Percentiles rank a stretch among this genome's conserved stretches.
phyloP scores from a whole-genome alignment of 768 basidiomycete species.

The Rhizopogon roseolus region DNA sequence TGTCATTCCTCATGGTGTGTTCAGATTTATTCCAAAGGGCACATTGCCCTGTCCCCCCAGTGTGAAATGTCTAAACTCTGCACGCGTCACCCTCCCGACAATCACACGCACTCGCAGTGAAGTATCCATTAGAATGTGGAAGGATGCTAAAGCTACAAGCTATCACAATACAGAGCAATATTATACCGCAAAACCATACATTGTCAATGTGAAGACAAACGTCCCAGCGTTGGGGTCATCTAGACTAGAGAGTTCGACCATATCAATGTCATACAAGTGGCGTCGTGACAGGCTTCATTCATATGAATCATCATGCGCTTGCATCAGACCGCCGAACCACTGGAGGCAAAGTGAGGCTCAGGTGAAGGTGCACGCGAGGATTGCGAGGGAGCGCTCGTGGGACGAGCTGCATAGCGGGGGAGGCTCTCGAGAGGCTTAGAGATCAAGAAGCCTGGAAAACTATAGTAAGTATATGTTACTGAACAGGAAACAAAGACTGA shows the following conservation, averaged over 20 bases:
- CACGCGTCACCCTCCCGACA: no score
- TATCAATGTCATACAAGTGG: not conserved
- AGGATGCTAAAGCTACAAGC: slow-evolving; percentile 22
- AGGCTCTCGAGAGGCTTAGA: slow-evolving; percentile 58
- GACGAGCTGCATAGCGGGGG: slow-evolving; percentile 49
- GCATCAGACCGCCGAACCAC: slow-evolving; percentile 22
- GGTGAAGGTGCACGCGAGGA: slow-evolving; percentile 17
- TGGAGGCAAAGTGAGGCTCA: slow-evolving; percentile 22
- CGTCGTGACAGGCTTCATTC: slow-evolving; percentile 14
- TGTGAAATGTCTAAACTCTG: no score
- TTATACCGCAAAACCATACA: slow-evolving; percentile 4
- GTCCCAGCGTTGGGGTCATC: slow-evolving; percentile 4
- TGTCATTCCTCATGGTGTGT: no score
- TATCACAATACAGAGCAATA: slow-evolving; percentile 18
- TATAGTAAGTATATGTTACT: not conserved
- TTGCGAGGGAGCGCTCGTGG: slow-evolving; percentile 20
- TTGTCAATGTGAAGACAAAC: slow-evolving; percentile 2
- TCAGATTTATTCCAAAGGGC: no score
- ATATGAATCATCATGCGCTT: slow-evolving; percentile 13
- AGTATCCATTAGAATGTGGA: slow-evolving; percentile 1
- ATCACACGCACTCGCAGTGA: not conserved
- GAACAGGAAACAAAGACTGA: slow-evolving; percentile 7
- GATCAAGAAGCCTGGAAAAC: slow-evolving; percentile 43
- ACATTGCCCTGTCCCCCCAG: no score
- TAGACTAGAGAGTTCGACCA: slow-evolving; percentile 7